Conservation (phyloP, 2,329 filamentous ascomycete genomes). For the Catunica adiposa region DNA sequence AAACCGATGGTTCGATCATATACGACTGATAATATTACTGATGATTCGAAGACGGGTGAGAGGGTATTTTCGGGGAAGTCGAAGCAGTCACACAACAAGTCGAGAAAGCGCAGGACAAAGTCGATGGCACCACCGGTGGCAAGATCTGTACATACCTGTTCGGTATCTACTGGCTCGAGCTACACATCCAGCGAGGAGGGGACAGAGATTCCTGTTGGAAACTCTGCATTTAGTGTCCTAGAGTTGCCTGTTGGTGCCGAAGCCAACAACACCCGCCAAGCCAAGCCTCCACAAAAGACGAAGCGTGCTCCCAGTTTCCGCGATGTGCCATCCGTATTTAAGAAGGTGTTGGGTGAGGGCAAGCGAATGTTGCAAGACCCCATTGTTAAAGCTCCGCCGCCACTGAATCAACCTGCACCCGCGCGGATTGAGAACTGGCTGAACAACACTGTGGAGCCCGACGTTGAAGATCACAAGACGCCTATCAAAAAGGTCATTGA, state of each 20-base stretch:
- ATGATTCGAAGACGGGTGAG: background rate
- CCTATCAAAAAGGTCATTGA: slow-evolving; percentile 22
- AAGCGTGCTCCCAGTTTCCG: slow-evolving; percentile 39
- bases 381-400: slow-evolving; percentile 26
- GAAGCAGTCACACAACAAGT: slow-evolving; percentile 14
- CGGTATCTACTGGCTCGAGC: slow-evolving; percentile 19
- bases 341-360: slow-evolving; percentile 46
- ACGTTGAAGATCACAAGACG: slow-evolving; percentile 18
- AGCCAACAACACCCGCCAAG: slow-evolving; percentile 27
- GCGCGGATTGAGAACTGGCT: slow-evolving; percentile 51
- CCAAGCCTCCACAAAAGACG: slow-evolving; percentile 20
- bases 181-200: slow-evolving; percentile 19
- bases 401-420: slow-evolving; percentile 32
- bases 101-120: slow-evolving; percentile 6
- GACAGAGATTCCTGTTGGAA: slow-evolving; percentile 44
- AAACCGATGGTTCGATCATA: background rate
- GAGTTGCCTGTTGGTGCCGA: slow-evolving; percentile 37
- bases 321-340: slow-evolving; percentile 44
- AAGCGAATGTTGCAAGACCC: slow-evolving; percentile 48
- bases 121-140: slow-evolving; percentile 11
- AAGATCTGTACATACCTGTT: slow-evolving; percentile 11
- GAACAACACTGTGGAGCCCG: slow-evolving; percentile 44
- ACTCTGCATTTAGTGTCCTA: slow-evolving; percentile 49
- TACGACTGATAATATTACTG: background rate
- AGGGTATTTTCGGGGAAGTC: background rate